A percentile compares a stretch with the other conserved stretches of the same genome.
phyloP scores from a whole-genome alignment of 176 grass and related monocot species.

The Pontederia paniculata region DNA sequence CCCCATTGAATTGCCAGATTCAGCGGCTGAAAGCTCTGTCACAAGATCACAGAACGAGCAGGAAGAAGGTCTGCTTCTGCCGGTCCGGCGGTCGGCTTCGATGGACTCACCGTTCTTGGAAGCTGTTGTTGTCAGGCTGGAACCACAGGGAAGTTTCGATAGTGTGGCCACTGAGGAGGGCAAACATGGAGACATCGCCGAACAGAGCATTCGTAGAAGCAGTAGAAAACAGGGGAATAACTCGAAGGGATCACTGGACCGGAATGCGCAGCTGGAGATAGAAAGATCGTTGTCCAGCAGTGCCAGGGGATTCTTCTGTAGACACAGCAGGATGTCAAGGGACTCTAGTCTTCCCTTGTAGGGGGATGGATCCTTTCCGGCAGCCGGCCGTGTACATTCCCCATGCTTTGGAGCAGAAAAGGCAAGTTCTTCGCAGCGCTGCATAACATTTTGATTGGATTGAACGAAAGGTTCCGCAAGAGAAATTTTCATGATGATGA shows the following conservation, averaged over 20 bases:
- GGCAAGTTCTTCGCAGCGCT: too few relatives aligned
- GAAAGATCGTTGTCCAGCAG: slow-evolving; percentile 21
- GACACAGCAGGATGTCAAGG: slow-evolving; percentile 40
- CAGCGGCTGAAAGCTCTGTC: slow-evolving; percentile 2
- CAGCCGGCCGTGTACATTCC: too few relatives aligned
- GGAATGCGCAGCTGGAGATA: slow-evolving; percentile 2
- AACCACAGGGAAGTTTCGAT: slow-evolving; percentile 1
- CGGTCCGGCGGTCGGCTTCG: slow-evolving; percentile 48
- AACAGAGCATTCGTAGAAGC: slow-evolving; percentile 22
- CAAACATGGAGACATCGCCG: slow-evolving; percentile 28
- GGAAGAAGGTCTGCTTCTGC: background rate
- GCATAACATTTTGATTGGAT: too few relatives aligned
- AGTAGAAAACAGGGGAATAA: slow-evolving; percentile 17
- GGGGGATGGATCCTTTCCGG: background rate
- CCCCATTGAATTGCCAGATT: slow-evolving; percentile 3
- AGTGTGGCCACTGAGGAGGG: slow-evolving; percentile 13
- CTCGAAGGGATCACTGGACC: slow-evolving; percentile 17
- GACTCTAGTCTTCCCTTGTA: slow-evolving; percentile 49
- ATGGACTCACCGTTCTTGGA: slow-evolving; percentile 34
- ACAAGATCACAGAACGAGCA: background rate
- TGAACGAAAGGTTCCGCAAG: too few relatives aligned
- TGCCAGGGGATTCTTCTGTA: slow-evolving; percentile 39
- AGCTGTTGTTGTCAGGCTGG: background rate
- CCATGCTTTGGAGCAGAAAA: too few relatives aligned
- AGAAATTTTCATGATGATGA: too few relatives aligned